A percentile compares a stretch with the other conserved stretches of the same genome.
These are phyloP conservation scores for Coemansia sp. DNA, from an alignment of 192 early-diverging fungal genomes.

Conservation along the genomic window DNA sequence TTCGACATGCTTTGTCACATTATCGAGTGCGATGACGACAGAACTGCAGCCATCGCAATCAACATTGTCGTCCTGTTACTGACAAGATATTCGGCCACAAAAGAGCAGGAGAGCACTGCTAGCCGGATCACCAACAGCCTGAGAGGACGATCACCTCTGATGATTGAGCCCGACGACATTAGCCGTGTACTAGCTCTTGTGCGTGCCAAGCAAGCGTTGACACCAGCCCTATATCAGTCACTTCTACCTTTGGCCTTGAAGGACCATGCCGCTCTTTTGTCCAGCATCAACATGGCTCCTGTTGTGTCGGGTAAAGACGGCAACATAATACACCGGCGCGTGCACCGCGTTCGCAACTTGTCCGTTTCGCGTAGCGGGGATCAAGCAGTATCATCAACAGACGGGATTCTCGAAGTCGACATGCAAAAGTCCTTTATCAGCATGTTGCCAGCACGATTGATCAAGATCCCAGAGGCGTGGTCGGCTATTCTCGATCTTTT, in stretches of 20 bases:
- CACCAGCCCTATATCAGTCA: slow-evolving; percentile 34
- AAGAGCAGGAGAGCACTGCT: slow-evolving; percentile 31
- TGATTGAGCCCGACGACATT: slow-evolving; percentile 22
- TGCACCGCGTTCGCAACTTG: slow-evolving; percentile 29
- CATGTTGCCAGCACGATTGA: slow-evolving; percentile 26
- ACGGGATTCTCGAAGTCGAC: not conserved
- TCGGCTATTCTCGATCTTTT: slow-evolving; percentile 30
- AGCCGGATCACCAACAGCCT: slow-evolving; percentile 45
- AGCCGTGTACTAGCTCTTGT: slow-evolving; percentile 27
- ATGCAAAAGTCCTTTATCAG: slow-evolving; percentile 26
- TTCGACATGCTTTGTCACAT: slow-evolving; percentile 37
- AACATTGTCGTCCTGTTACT: slow-evolving; percentile 44
- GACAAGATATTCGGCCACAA: slow-evolving; percentile 20
- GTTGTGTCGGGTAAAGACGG: not conserved
- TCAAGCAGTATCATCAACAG: not conserved
- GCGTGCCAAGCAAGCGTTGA: slow-evolving; percentile 35
- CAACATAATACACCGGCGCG: slow-evolving; percentile 1
- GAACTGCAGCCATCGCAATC: slow-evolving; percentile 34
- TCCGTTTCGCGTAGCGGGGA: slow-evolving; percentile 9
- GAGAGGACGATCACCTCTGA: slow-evolving; percentile 22
- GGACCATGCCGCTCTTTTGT: slow-evolving; percentile 37
- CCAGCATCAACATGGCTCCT: slow-evolving; percentile 36
- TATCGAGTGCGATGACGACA: slow-evolving; percentile 44
- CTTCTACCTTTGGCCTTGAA: slow-evolving; percentile 28
- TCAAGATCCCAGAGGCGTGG: slow-evolving; percentile 23